Percentiles rank a stretch among this genome's conserved stretches.
Conservation (phyloP, 768 basidiomycete genomes). For the Royoungia palumana region DNA sequence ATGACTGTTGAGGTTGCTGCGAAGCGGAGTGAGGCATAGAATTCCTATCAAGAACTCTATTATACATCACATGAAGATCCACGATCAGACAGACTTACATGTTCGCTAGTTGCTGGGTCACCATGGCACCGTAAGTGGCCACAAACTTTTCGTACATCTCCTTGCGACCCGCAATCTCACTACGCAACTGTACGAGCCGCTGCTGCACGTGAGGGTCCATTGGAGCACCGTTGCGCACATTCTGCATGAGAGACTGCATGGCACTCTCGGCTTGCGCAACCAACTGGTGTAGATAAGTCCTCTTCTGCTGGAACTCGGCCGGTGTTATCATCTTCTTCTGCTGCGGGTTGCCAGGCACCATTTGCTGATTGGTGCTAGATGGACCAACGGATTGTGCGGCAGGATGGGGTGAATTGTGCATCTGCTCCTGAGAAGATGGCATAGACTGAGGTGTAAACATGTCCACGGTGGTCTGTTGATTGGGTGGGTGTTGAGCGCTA, state of each 20-base stretch:
- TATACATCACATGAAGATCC: not conserved
- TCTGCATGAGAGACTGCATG: slow-evolving; percentile 6
- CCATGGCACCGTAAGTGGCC: slow-evolving; percentile 23
- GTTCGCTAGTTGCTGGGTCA: slow-evolving; percentile 26
- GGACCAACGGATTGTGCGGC: slow-evolving; percentile 20
- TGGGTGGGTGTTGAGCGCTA: slow-evolving; percentile 35
- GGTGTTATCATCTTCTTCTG: slow-evolving; percentile 20
- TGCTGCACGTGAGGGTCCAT: slow-evolving; percentile 18
- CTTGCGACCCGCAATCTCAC: slow-evolving; percentile 32
- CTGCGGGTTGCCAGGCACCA: slow-evolving; percentile 18
- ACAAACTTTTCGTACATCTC: slow-evolving; percentile 40
- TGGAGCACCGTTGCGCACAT: slow-evolving; percentile 10
- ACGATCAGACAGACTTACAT: slow-evolving; percentile 29
- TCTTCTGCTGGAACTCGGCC: slow-evolving; percentile 26
- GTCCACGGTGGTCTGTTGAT: slow-evolving; percentile 39
- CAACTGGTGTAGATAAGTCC: slow-evolving; percentile 2
- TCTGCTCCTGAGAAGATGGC: slow-evolving; percentile 37
- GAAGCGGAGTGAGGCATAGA: slow-evolving; percentile 13
- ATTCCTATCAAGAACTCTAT: slow-evolving; percentile 19
- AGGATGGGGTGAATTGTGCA: slow-evolving; percentile 50
- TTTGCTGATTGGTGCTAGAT: slow-evolving; percentile 20
- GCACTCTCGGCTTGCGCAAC: slow-evolving; percentile 16
- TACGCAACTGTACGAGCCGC: slow-evolving; percentile 16
- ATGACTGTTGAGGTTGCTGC: slow-evolving; percentile 18
- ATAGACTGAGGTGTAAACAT: slow-evolving; percentile 49